Base-by-base conservation (phyloP, 2,329 filamentous ascomycete species). In the Ophioceras dolichostomum region DNA sequence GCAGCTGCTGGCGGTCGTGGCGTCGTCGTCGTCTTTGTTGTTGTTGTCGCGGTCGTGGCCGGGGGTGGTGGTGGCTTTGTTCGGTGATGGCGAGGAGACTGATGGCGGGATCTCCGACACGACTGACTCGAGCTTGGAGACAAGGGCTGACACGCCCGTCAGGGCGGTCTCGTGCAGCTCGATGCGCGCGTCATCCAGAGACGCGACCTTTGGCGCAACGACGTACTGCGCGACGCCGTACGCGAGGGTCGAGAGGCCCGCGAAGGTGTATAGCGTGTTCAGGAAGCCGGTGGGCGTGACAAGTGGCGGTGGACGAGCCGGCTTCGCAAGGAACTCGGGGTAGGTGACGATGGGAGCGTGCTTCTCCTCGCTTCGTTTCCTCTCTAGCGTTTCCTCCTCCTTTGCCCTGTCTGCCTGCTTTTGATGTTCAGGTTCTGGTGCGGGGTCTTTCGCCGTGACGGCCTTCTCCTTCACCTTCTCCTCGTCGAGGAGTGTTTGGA, bases 181-280 rank as follows among this genome's bases (percentile, higher is more conserved):
- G 39, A 57, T 47, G 34, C 72, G 70, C 17, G 73, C 64, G 14
- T 66, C 62, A 38, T 64, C 59, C 59, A 72, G 64, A 27, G 51
- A 57, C 30, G 67, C 62, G 22, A 70, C 63, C 70, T 76, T 76
- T 37, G 73, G 84, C 24, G 65, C 67, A 31, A 88, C 60, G 34
- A 85, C 65, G 53, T 74, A 83, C 47, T 74, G 80, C 47, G 77
- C 79, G 5, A 79, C 67, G 45, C 79, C 83, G 55, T 88, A 87
- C 41, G 85, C 57, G 29, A 79, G 60, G 14, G 73, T 65, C n/a
- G 74, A 73, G 18, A 76, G 55, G 22, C 67, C 68, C 27, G 65
- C 66, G 36, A 76, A 68, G 45, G 68, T 61, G 49, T 76, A 76
- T 40, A 79, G 59, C 22, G 73, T 70, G 47, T 70, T 72, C 45